Base-by-base conservation (phyloP, 208 protist genomes). In the Crithidia sp. region DNA sequence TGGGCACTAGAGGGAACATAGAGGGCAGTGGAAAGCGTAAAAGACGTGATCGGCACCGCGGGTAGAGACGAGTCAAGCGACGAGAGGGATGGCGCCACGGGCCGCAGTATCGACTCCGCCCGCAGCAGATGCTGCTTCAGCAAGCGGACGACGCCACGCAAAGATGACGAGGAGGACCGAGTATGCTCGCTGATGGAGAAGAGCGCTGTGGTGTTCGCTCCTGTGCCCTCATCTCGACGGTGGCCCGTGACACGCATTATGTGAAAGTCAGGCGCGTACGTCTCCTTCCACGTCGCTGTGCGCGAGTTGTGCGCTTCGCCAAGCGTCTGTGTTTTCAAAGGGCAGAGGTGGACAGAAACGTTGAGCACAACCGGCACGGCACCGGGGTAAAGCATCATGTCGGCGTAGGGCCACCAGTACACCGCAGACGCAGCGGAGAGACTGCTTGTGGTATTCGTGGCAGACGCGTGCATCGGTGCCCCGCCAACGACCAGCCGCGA, bases 321-420 rank as follows among this genome's bases (percentile, higher is more conserved):
- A 28, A 19, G 37, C 8, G 58, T 50, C 14, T 10, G 13, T 17
- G 19, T 67, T 8, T 4, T 3, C 0, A 37, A 16, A 13, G 67
- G 74, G 39, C 74, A 79, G 10, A 85, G 41, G 62, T 91, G 76
- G 17, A 91, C 28, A 14, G 97, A 99, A 0, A 99, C 19, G 78
- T 99, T 99, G 53, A 98, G 79, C 7, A 97, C 75, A 0, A 98
- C 47, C 14, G 96, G 91, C 40, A 84, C 56, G 0, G 70, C 77
- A 5, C 82, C 83, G 52, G 90, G 76, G 77, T 96, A 98, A 54
- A 96, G 56, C 39, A 88, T 83, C 79, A 98, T 94, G 40, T 90
- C 76, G 71, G 97, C 98, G 70, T 94, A 97, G n/a, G 98, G 98
- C 97, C 97, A 99, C 62, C 92, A 85, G 71, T 96, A 98, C 37